phyloP scores from a whole-genome alignment of 371 early-diverging fungal genomes.

The Parasitella parasitica region DNA sequence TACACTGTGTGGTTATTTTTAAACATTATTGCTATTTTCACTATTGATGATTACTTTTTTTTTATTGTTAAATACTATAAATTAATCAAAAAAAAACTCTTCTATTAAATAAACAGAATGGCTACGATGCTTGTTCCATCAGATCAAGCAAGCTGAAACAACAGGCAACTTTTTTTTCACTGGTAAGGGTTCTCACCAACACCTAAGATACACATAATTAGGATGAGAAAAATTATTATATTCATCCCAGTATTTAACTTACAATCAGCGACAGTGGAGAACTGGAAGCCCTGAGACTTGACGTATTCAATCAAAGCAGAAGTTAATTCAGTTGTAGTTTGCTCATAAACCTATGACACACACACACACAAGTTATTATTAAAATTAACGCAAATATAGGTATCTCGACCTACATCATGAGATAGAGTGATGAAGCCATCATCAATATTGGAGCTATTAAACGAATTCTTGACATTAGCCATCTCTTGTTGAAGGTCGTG shows the following conservation, averaged over 20 bases:
- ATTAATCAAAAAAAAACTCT: neutral
- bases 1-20: no score
- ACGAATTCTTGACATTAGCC: neutral
- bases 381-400: neutral
- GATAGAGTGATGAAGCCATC: conserved; percentile 23
- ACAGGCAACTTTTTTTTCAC: neutral
- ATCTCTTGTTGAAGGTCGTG: conserved; percentile 25
- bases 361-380: neutral
- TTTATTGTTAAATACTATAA: no score
- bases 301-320: conserved; percentile 30
- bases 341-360: conserved; percentile 43
- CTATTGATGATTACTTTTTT: no score
- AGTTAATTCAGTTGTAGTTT: conserved; percentile 39
- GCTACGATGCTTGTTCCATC: neutral
- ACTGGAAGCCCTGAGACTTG: conserved; percentile 35
- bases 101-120: neutral
- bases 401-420: conserved; percentile 25
- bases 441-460: neutral
- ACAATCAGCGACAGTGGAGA: conserved; percentile 55
- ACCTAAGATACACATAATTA: neutral
- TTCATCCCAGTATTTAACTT: neutral
- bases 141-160: neutral
- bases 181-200: neutral
- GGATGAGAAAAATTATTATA: neutral
- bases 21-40: no score